Evolutionary conservation across 2,329 filamentous ascomycete species (phyloP), one percentile per base, ranked within the genome.

Genomic region (Botryotinia calthae): DNA sequence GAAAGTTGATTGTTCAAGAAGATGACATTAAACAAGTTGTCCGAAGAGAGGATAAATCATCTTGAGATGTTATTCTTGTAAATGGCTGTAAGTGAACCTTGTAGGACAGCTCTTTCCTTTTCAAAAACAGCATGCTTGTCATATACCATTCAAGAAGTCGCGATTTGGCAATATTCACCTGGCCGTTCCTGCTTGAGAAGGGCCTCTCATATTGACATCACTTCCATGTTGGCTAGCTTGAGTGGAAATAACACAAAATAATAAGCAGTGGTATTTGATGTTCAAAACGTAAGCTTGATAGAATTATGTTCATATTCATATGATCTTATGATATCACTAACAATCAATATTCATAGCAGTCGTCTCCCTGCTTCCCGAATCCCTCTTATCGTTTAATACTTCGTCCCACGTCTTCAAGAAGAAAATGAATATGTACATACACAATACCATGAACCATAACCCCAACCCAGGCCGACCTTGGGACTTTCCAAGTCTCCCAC

Each of bases 371-470:
- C 51, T 56, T 56, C 14, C 16, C 51, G n/a, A n/a, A 28, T 56
- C 51, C 51, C n/a, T 14, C n/a, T 28, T 31, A 14, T 28, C 51
- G n/a, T n/a, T 56, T 18, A n/a, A 28, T 56, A 16, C 65, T 61
- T 56, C 51, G n/a, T 56, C 18, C 48, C 65, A 68, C n/a, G 22
- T 31, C 69, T 58, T 59, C 69, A 62, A 72, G 59, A 74, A 77
- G 76, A 68, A 71, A 71, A 77, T 76, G 72, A 66, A 72, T 78
- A 78, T 79, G 48, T 78, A 79, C 77, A 77, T 73, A 70, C 65
- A 77, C 73, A 77, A 76, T 74, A 75, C 76, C 75, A 72, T 71
- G 71, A 66, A 68, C 72, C 66, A 71, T 74, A 74, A 74, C 73
- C 28, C 44, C 71, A 72, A 73, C 22, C 44, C 67, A 18, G 65